Percentiles rank a stretch among this genome's conserved stretches.
phyloP scores from a whole-genome alignment of 345 rosid species.

The Toxicodendron radicans region DNA sequence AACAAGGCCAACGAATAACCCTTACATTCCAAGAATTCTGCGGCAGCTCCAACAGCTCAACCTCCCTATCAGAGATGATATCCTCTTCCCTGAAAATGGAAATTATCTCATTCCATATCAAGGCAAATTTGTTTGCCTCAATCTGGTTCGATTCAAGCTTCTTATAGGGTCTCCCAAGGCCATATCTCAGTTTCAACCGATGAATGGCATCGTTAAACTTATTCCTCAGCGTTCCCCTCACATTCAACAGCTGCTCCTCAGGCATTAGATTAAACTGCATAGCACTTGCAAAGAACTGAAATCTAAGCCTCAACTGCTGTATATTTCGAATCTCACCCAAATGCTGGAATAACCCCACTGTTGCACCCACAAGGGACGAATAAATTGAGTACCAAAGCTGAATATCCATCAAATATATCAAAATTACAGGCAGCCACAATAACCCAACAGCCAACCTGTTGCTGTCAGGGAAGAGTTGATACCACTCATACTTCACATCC shows the following conservation, averaged over 20 bases:
- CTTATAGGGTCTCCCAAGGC: conserved; percentile 85
- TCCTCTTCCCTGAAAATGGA: conserved; percentile 91
- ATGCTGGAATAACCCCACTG: conserved; percentile 82
- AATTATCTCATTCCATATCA: conserved; percentile 96
- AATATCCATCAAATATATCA: conserved; percentile 86
- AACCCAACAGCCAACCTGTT: conserved; percentile 73
- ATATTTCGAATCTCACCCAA: conserved; percentile 95
- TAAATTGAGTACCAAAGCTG: conserved; percentile 94
- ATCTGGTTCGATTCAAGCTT: conserved; percentile 95
- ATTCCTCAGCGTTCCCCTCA: conserved; percentile 69
- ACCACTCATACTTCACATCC: conserved; percentile 65
- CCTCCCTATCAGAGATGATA: conserved; percentile 83
- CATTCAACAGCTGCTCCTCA: conserved; percentile 86
- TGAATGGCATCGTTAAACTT: conserved; percentile 81
- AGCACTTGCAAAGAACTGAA: conserved; percentile 97
- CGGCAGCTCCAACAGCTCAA: conserved; percentile 87
- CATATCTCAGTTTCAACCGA: conserved; percentile 90
- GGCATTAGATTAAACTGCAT: conserved; percentile 97
- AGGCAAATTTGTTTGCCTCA: conserved; percentile 89
- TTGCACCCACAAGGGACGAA: conserved; percentile 85
- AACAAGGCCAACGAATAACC: conserved; percentile 95
- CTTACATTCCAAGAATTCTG: conserved; percentile 87
- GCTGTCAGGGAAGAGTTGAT: conserved; percentile 51
- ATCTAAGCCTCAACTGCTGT: conserved; percentile 84
- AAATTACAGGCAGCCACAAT: conserved; percentile 82